Evolutionary conservation across 2,329 filamentous ascomycete species (phyloP), one percentile per base, ranked within the genome.

Genomic region (Remersonia thermophila): DNA sequence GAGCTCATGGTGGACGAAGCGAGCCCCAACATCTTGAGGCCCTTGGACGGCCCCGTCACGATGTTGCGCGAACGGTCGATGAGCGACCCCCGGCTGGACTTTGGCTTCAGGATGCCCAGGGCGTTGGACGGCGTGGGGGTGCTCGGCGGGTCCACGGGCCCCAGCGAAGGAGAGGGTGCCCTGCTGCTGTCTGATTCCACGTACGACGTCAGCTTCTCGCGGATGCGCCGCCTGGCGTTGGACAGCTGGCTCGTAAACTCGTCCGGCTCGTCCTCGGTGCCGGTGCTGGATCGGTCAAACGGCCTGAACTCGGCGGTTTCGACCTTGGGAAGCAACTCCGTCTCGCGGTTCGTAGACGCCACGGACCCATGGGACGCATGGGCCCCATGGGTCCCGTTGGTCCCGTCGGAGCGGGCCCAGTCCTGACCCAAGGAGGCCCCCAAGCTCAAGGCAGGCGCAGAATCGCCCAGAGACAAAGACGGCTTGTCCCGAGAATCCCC

Each of bases 161-260:
- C 49, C 44, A 56, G 27, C 37, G 58, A 46, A 15, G 66, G 62
- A 3, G 66, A 66, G 30, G 61, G 64, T 32, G 59, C 46, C 28
- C 53, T 58, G 31, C 65, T 64, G 42, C 58, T 65, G 27, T 83
- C 76, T 3, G 69, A 67, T 47, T 82, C 78, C 1, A 73, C 75
- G 44, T 77, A 80, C 1, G 72, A 79, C 7, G 75, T 81, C 30
- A 87, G 61, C 46, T 75, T 79, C 55, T 87, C 80, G 35, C 83
- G 76, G 7, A 87, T 79, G 1, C 78, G 71, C 20, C 73, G 72
- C 37, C 80, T 74, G 12, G 81, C 73, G 44, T 77, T 71, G 2
- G 80, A 81, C 27, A 87, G 67, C 49, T 85, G 79, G 35, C 69
- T 74, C 13, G 79, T 77, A 51, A 87, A 86, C 18, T 83, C 81